These are phyloP conservation scores for Hypomontagnella submonticulosa DNA, from an alignment of 495 filamentous ascomycete species.

Conservation along the genomic window DNA sequence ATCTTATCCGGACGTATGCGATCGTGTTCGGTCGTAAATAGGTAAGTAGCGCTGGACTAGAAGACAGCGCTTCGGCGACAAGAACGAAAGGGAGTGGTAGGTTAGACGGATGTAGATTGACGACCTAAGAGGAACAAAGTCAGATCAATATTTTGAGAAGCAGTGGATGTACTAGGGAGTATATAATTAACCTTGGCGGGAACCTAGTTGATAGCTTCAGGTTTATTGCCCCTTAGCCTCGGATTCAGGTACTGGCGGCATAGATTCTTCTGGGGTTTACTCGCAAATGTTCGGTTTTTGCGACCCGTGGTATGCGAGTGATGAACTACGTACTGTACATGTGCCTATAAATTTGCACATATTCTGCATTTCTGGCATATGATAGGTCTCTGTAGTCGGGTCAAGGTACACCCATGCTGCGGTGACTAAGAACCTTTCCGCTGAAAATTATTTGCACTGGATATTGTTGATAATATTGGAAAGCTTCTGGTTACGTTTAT, in stretches of 20 bases:
- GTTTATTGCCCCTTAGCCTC: slow-evolving; percentile 19
- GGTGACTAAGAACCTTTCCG: slow-evolving; percentile 1
- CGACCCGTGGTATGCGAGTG: not conserved
- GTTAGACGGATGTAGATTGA: not conserved
- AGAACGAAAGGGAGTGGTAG: no score
- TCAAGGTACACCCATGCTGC: slow-evolving; percentile 1
- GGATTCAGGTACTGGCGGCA: not conserved
- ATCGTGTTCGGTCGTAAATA: not conserved
- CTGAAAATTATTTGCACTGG: not conserved
- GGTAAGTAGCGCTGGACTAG: not conserved
- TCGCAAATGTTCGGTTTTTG: not conserved
- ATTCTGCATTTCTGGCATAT: not conserved
- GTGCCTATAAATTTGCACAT: not conserved
- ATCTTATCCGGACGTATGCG: not conserved
- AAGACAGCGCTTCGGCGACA: not conserved
- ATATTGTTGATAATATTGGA: slow-evolving; percentile 24
- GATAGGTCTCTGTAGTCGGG: not conserved
- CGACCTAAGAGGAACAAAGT: not conserved
- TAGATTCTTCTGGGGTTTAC: slow-evolving; percentile 25
- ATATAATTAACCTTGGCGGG: slow-evolving; percentile 28
- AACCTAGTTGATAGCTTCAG: slow-evolving; percentile 16
- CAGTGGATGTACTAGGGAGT: slow-evolving; percentile 8
- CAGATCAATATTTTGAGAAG: slow-evolving; percentile 7
- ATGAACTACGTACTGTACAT: not conserved
- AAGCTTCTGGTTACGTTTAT: slow-evolving; percentile 2